Base-by-base conservation (phyloP, 2,329 filamentous ascomycete genomes). In the Neofusicoccum laricinum region DNA sequence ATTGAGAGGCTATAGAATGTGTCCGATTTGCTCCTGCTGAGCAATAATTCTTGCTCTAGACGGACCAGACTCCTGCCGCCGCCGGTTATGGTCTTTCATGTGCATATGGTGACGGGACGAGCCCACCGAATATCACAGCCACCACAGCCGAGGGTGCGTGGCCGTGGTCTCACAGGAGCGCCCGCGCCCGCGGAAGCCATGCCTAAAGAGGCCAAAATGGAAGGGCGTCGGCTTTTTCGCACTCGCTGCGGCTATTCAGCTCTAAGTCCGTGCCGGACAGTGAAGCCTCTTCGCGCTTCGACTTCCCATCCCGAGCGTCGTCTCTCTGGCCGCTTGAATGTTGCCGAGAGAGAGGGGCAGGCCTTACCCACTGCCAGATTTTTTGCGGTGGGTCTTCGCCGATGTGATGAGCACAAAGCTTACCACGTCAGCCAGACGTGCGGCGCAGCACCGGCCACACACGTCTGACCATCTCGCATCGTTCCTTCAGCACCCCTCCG, bases 391-490 rank as follows among this genome's bases (percentile, higher is more conserved):
- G 53, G 53, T 41, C 53, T 30, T 4, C 21, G 19, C 19, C 32
- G 38, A 40, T 58, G 53, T 38, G 36, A 58, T 17, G 53, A 40
- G 14, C 34, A 19, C 38, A 6, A 40, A 45, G 40, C 53, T 58
- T 45, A 58, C 53, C 53, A 58, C 53, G 53, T 58, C 53, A 58
- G 53, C 53, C 48, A 50, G 38, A 41, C 36, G 53, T 58, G 53
- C 53, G 53, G 53, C 53, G 53, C 53, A 57, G 53, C 53, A 45
- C 53, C 21, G 53, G 53, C 53, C 53, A 32, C 15, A 32, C 36
- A 43, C 8, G 38, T 19, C 53, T 17, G 38, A 14, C 53, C 53
- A 58, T 55, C 53, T 58, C 53, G 53, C 53, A 58, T 58, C 53
- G 30, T 25, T 15, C 32, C 38, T 30, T 21, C 53, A 58, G 21